Evolutionary conservation across 2,329 filamentous ascomycete genomes (phyloP).

Genomic region (Neofusicoccum kwambonambiense): DNA sequence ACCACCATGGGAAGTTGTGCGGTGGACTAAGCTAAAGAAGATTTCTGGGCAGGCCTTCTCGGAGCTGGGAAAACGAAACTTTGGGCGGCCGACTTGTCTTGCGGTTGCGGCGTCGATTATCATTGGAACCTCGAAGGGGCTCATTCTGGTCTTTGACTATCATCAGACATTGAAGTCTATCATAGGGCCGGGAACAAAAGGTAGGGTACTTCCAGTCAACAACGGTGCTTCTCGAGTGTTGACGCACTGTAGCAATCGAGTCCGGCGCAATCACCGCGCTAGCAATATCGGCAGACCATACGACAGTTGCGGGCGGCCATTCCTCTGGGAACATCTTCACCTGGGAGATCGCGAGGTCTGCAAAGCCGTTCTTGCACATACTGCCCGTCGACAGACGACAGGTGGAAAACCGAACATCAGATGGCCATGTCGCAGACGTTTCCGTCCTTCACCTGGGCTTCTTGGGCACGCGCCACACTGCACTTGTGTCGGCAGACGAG

Average conservation of each 20-base stretch:
- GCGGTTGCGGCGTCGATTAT: conserved; percentile 85
- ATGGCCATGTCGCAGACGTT: conserved; percentile 78
- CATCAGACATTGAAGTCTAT: conserved; percentile 93
- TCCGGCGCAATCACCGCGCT: conserved; percentile 84
- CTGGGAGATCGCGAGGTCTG: conserved; percentile 84
- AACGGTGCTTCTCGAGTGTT: conserved; percentile 30
- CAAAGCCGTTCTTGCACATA: conserved; percentile 85
- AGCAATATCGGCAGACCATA: conserved; percentile 90
- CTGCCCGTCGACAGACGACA: conserved; percentile 69
- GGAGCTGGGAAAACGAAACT: conserved; percentile 86
- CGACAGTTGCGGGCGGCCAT: conserved; percentile 87
- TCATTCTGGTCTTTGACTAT: conserved; percentile 95
- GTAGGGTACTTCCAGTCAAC: conserved; percentile 44
- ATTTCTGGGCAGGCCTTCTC: conserved; percentile 88
- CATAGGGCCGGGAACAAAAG: conserved; percentile 89
- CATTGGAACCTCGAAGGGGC: conserved; percentile 88
- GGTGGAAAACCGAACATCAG: conserved; percentile 63
- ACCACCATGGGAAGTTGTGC: conserved; percentile 92
- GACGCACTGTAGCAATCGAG: conserved; percentile 68
- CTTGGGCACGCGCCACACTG: conserved; percentile 87
- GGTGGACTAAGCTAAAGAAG: conserved; percentile 92
- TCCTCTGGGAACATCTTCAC: conserved; percentile 90
- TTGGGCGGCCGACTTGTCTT: conserved; percentile 87
- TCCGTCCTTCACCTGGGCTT: conserved; percentile 91
- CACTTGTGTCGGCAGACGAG: conserved; percentile 91